These are phyloP conservation scores for Neurospora sp. DNA, from an alignment of 495 filamentous ascomycete species.

Conservation along the genomic window DNA sequence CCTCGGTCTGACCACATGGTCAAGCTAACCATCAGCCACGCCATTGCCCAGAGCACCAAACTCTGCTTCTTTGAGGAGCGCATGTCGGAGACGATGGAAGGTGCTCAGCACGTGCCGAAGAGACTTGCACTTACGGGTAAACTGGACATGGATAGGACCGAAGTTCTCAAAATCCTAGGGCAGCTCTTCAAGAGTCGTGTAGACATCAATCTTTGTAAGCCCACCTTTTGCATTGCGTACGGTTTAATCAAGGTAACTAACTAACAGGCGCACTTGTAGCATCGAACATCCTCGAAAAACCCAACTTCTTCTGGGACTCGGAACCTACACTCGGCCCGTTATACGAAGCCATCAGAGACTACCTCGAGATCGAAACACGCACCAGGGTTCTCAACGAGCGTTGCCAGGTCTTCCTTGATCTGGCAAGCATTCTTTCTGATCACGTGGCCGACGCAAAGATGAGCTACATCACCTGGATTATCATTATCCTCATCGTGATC, in stretches of 20 bases:
- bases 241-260: conserved; percentile 1
- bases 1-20: conserved; percentile 94
- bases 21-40: conserved; percentile 92
- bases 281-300: conserved; percentile 93
- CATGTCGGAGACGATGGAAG: conserved; percentile 88
- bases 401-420: conserved; percentile 91
- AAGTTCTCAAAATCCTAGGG: conserved; percentile 86
- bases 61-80: conserved; percentile 93
- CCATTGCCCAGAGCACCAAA: conserved; percentile 95
- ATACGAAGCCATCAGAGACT: conserved; percentile 90
- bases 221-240: background rate
- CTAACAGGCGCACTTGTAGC: conserved; percentile 36
- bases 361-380: conserved; percentile 91
- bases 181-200: conserved; percentile 87
- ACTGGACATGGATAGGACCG: conserved; percentile 82
- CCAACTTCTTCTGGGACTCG: conserved; percentile 98
- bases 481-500: conserved; percentile 86
- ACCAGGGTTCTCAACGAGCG: conserved; percentile 95
- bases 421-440: conserved; percentile 90
- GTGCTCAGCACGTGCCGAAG: conserved; percentile 86
- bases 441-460: conserved; percentile 89
- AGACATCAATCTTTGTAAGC: conserved; percentile 94
- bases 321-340: conserved; percentile 92
- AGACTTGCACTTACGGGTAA: conserved; percentile 79
- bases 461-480: conserved; percentile 92